Conservation (phyloP, 2,329 filamentous ascomycete species). For the Aspergillus carbonarius region DNA sequence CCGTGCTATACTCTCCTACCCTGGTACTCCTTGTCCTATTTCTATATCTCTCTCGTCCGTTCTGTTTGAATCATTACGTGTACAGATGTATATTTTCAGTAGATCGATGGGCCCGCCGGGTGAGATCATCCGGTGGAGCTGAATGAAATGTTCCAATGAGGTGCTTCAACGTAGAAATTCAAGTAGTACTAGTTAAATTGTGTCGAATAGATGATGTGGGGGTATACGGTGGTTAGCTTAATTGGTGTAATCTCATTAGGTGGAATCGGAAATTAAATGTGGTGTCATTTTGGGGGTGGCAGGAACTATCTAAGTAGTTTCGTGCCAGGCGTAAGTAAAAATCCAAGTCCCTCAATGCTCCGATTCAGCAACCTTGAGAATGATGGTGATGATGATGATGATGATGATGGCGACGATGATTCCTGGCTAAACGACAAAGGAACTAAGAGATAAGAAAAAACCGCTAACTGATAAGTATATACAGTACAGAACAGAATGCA, state of each 20-base stretch:
- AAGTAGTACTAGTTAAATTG: too few relatives aligned
- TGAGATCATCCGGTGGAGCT: not conserved
- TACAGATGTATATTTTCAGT: slow-evolving; percentile 28
- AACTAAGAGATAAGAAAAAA: not conserved
- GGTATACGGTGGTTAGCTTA: too few relatives aligned
- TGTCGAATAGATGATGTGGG: too few relatives aligned
- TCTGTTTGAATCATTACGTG: slow-evolving; percentile 10
- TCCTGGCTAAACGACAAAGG: not conserved
- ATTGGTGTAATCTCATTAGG: too few relatives aligned
- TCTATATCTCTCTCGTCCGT: not conserved
- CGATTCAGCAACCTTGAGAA: too few relatives aligned
- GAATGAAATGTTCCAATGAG: not conserved
- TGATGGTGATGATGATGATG: not conserved
- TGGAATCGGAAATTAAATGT: too few relatives aligned
- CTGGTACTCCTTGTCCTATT: slow-evolving; percentile 5
- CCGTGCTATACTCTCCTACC: slow-evolving; percentile 16
- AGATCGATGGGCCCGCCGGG: not conserved
- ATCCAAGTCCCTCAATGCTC: too few relatives aligned
- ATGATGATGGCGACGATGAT: not conserved
- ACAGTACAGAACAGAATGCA: not conserved
- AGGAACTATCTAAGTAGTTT: not conserved
- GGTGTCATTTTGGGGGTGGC: too few relatives aligned
- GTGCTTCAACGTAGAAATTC: not conserved
- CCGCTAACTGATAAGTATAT: slow-evolving; percentile 4
- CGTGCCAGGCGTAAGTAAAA: not conserved